Conservation (phyloP, 306 rosid genomes). For the Glycyrrhiza uralensis region DNA sequence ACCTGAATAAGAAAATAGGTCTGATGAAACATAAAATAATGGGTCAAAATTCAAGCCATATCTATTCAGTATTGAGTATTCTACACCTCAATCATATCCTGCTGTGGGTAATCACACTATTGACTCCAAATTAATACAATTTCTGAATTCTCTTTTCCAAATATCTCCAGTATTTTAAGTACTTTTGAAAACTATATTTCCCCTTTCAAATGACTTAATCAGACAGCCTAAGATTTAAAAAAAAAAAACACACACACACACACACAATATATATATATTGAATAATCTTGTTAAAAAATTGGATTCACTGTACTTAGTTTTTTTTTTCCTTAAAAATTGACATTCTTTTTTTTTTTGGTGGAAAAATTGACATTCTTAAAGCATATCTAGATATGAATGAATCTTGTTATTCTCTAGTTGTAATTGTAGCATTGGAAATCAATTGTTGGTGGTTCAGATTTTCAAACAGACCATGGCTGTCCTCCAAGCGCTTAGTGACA, state of each 20-base stretch:
- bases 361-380: too few relatives aligned
- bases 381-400: not conserved
- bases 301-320: too few relatives aligned
- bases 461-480: not conserved
- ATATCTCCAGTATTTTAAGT: not conserved
- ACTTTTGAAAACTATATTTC: not conserved
- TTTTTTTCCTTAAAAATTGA: too few relatives aligned
- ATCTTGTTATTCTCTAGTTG: not conserved
- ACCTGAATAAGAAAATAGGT: constrained; percentile 9
- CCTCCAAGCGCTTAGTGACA: not conserved
- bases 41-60: not conserved
- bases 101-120: not conserved
- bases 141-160: not conserved
- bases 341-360: too few relatives aligned
- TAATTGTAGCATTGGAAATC: not conserved
- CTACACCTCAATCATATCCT: not conserved
- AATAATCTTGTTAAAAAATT: too few relatives aligned
- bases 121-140: not conserved
- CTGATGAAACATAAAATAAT: not conserved
- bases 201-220: not conserved
- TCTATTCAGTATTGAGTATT: not conserved
- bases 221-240: too few relatives aligned
- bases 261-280: too few relatives aligned
- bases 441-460: not conserved
- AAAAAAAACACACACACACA: too few relatives aligned